Conservation (phyloP, 2,329 filamentous ascomycete genomes). For the Ceratocystis cacaofunesta region DNA sequence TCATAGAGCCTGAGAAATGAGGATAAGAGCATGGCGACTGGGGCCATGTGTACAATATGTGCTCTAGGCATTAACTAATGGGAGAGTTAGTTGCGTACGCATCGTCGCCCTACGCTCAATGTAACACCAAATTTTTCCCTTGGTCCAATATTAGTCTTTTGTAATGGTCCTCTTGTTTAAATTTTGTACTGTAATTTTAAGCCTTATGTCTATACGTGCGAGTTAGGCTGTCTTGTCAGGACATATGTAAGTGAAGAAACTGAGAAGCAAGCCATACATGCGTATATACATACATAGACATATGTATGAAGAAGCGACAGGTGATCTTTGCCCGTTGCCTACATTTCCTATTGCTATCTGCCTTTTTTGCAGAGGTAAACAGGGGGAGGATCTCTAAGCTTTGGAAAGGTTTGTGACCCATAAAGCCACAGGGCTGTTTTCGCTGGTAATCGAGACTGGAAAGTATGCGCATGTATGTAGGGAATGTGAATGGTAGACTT, state of each 20-base stretch:
- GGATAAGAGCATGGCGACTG: not conserved
- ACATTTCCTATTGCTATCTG: not conserved
- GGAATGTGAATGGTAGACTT: no score
- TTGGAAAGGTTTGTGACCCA: no score
- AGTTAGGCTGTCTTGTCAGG: not conserved
- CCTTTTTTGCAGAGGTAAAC: not conserved
- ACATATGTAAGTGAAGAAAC: not conserved
- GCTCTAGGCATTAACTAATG: not conserved
- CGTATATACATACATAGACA: not conserved
- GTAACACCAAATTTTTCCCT: not conserved
- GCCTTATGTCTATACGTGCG: not conserved
- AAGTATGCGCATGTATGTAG: not conserved
- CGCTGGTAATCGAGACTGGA: no score
- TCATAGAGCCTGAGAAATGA: not conserved
- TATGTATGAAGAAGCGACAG: not conserved
- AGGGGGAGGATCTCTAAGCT: no score
- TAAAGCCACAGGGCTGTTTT: no score
- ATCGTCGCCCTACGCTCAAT: not conserved
- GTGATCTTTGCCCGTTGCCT: not conserved
- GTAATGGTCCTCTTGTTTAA: not conserved
- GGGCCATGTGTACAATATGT: not conserved
- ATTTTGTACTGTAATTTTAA: not conserved
- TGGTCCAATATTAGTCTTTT: not conserved
- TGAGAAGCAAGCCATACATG: not conserved
- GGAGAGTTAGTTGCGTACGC: not conserved